Evolutionary conservation across 2,329 filamentous ascomycete species (phyloP).

Genomic region (Fusarium luffae): DNA sequence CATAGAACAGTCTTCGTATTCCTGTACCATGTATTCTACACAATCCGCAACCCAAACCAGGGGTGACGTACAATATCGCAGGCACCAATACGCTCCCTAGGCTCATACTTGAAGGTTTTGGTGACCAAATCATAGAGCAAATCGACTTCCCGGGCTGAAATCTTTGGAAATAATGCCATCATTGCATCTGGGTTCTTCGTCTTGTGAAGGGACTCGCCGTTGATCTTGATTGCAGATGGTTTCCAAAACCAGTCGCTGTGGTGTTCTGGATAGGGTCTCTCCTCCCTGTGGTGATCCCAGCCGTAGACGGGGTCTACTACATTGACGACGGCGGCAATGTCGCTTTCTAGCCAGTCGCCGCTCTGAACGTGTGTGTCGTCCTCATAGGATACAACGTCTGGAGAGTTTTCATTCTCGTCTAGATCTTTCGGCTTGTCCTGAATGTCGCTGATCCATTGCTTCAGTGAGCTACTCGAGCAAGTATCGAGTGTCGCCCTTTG

Average conservation of each 20-base stretch:
- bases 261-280: not conserved
- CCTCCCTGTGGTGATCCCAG: not conserved
- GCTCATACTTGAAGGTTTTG: conserved; percentile 27
- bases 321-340: not conserved
- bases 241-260: not conserved
- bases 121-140: conserved; percentile 21
- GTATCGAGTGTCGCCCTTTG: not conserved
- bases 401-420: not conserved
- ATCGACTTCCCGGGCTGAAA: conserved; percentile 5
- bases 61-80: conserved; percentile 16
- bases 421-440: not conserved
- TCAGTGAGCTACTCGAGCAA: not conserved
- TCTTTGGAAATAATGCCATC: conserved; percentile 6
- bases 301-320: not conserved
- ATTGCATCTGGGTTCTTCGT: not conserved
- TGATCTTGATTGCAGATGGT: not conserved
- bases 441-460: not conserved
- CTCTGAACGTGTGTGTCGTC: not conserved
- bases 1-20: not conserved
- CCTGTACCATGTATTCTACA: not conserved
- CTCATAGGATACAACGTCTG: not conserved
- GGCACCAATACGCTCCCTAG: not conserved
- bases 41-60: not conserved
- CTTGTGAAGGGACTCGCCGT: not conserved
- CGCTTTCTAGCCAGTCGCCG: not conserved